Percentiles rank a stretch among this genome's conserved stretches.
These are phyloP conservation scores for Omphalotus guepiniiformis DNA, from an alignment of 768 basidiomycete genomes.

Conservation along the genomic window DNA sequence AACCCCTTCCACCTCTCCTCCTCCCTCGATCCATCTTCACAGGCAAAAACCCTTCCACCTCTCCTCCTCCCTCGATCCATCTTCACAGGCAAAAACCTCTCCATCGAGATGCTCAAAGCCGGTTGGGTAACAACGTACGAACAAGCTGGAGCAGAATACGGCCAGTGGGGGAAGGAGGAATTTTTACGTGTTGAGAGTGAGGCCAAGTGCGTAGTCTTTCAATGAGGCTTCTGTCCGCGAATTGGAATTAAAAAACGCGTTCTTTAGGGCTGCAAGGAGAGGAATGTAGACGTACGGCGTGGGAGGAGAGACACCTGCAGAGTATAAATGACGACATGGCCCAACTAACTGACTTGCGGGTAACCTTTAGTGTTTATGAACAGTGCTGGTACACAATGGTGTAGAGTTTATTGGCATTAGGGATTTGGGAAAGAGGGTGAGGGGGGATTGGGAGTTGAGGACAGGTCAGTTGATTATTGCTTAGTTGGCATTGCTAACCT, in stretches of 20 bases:
- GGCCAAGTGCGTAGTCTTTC: constrained; percentile 53
- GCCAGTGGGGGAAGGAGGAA: constrained; percentile 57
- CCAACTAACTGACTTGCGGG: too few species aligned
- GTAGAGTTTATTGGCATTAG: too few species aligned
- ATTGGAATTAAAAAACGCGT: too few species aligned
- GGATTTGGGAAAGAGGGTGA: too few species aligned
- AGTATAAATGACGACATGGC: constrained; percentile 75
- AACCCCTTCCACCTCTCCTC: neutral
- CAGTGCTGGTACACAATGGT: too few species aligned
- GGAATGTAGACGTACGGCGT: constrained; percentile 73
- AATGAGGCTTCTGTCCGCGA: constrained; percentile 4
- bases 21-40: neutral
- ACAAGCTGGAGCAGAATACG: constrained; percentile 78
- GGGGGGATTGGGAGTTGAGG: too few species aligned
- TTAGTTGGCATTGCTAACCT: too few species aligned
- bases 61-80: constrained; percentile 51
- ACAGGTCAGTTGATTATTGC: too few species aligned
- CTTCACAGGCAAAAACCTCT: constrained; percentile 45
- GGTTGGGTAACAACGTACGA: constrained; percentile 78
- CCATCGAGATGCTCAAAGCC: constrained; percentile 72
- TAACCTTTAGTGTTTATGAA: too few species aligned
- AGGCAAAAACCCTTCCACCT: constrained; percentile 57
- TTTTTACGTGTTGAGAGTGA: constrained; percentile 59
- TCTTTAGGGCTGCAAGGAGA: constrained; percentile 49
- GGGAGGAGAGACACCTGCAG: constrained; percentile 62